Base-by-base conservation (phyloP, 225 moss, liverwort and hornwort genomes). In the Bryum argenteum region DNA sequence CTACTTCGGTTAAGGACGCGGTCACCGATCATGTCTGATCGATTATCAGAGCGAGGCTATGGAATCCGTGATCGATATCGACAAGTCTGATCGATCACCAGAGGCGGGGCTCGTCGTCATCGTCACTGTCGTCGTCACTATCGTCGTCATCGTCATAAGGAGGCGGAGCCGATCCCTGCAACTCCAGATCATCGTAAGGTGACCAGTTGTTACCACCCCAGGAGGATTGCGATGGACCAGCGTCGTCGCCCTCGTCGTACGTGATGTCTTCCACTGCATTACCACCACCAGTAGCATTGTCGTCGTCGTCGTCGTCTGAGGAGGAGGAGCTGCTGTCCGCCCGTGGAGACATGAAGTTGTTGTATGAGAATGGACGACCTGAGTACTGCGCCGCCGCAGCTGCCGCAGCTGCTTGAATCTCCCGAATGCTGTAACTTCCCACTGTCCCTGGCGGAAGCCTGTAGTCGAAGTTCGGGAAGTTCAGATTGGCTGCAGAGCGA, bases 351-450 rank as follows among this genome's bases (percentile, higher is more conserved):
- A 47, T 66, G 71, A 82, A 85, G 13, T 17, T 76, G 21, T 1
- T 41, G 71, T 71, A 77, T 0, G 79, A 74, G 74, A 82, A 85
- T 5, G 67, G 43, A 4, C 85, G 85, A 0, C 82, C 79, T 0
- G 73, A 66, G 0, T 70, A 79, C 40, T 71, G 62, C 5, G 85
- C 85, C 3, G 85, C 85, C 0, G 85, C 79, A 0, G 77, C 74
- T 0, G 79, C 74, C 1, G 85, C 85, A 19, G 77, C 82, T 1
- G 79, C 77, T 67, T 85, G 85, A 39, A 85, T 79, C 22, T 85
- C 82, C 4, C 70, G 69, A 0, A 63, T 44, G 71, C 66, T 79
- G 71, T 74, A 85, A 33, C 10, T 22, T 17, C 82, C 82, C 1
- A 65, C 5, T 3, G 72, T 69, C 10, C 83, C 83, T 0, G 70